Base-by-base conservation (phyloP, 2,329 filamentous ascomycete species). In the Alternaria ventricosa region DNA sequence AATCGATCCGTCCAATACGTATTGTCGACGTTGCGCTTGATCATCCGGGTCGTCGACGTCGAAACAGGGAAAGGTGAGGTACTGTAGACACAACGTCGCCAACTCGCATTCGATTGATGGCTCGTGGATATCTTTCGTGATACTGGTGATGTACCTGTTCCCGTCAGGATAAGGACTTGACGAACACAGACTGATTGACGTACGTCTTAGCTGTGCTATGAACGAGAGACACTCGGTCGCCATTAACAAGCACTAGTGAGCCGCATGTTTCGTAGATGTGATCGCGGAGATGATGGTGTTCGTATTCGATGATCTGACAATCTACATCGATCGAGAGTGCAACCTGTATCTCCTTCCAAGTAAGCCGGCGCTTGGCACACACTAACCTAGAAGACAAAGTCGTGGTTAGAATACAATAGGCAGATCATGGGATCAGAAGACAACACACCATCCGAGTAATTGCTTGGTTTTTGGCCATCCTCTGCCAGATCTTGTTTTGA, bases 231-330 rank as follows among this genome's bases (percentile, higher is more conserved):
- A 36, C 33, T n/a, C 33, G 15, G 4, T 36, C 33, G 33, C 33
- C 33, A 10, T n/a, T 36, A 1, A 36, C 7, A 10, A 36, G 15
- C 0, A 36, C 8, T n/a, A 36, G 33, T 10, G 33, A 10, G 7
- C 33, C 33, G 2, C 33, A 36, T 9, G 13, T n/a, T 5, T 9
- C 33, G 4, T n/a, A 36, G 13, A 36, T n/a, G 13, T 36, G 33
- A n/a, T 36, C 33, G 13, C 13, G 33, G 4, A 36, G 13, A 5
- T n/a, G 33, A 0, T 36, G 13, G 7, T 36, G 7, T n/a, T 36
- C 33, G 13, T 36, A 36, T 0, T 36, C 33, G 7, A 36, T 9
- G 7, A 1, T 36, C 1, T 36, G 33, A n/a, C 0, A 3, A 0
- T 36, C 33, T 1, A 36, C 33, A 0, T 36, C 33, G 33, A 36